Base-by-base conservation (phyloP, 2,329 filamentous ascomycete genomes). In the Fusarium papillatum region DNA sequence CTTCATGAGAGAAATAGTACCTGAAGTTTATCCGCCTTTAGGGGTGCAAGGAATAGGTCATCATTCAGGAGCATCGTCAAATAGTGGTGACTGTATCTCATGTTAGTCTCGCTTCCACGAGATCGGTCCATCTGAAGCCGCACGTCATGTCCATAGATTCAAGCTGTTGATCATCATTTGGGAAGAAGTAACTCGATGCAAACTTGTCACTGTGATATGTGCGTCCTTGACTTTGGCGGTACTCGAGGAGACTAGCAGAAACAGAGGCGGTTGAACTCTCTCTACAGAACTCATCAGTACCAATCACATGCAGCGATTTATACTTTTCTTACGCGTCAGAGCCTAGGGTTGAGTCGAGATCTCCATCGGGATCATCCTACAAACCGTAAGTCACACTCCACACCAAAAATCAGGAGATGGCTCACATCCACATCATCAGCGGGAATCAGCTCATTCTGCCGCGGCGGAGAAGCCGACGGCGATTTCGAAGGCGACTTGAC, bases 121-220 rank as follows among this genome's bases (percentile, higher is more conserved):
- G 2, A 31, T 64, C 5, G n/a, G n/a, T 46, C 14, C 5, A 50
- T 17, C 7, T 7, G 19, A 5, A 6, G 16, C 7, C 22, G 26
- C 34, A 66, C 64, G 48, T 59, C 38, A 66, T n/a, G 26, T 66
- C 64, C 36, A 66, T 66, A 22, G 64, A 66, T 10, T 57, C 24
- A 9, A 66, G 22, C 16, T 66, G 64, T 14, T 66, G 50, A 19
- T 66, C 64, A 3, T 66, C 64, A 8, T 66, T 66, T 22, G 64
- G 64, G 36, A 57, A 66, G n/a, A 66, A 41, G 14, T 66, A 59
- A 5, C 29, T 43, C 3, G 48, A 41, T 19, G 50, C 24, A 39
- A 66, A 66, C 34, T 59, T 66, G 36, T 66, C 64, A 36, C 64
- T 66, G 19, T 66, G 64, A 24, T 66, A 66, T 3, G 64, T 66